phyloP scores from a whole-genome alignment of 129 eudicot genomes.

The Lactuca saligna region DNA sequence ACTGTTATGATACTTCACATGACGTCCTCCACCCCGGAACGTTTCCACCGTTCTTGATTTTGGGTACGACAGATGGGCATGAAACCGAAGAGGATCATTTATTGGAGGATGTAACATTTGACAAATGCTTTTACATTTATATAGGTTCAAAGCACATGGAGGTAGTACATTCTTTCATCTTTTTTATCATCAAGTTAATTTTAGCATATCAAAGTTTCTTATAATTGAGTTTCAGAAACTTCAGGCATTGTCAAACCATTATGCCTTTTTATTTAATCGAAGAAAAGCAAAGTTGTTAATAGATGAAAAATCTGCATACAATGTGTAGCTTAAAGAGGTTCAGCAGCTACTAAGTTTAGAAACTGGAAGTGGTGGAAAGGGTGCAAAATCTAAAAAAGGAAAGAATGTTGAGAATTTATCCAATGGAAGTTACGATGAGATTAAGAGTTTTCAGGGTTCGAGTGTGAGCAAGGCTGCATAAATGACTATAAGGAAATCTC shows the following conservation, averaged over 20 bases:
- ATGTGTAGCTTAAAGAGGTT: conserved; percentile 85
- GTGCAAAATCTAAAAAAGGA: conserved; percentile 59
- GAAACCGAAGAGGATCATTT: conserved; percentile 60
- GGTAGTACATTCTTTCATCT: conserved; percentile 34
- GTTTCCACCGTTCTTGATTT: too few relatives aligned
- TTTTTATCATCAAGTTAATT: neutral
- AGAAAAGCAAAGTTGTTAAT: conserved; percentile 78
- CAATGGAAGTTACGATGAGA: conserved; percentile 52
- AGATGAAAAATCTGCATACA: conserved; percentile 70
- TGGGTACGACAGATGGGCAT: conserved; percentile 47
- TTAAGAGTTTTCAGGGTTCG: conserved; percentile 72
- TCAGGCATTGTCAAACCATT: conserved; percentile 91
- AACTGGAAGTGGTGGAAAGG: conserved; percentile 50
- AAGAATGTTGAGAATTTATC: conserved; percentile 63
- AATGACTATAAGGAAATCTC: conserved; percentile 85
- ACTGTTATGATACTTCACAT: too few relatives aligned
- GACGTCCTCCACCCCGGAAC: too few relatives aligned
- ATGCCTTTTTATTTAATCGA: conserved; percentile 79
- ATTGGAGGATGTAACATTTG: conserved; percentile 81
- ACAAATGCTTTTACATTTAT: conserved; percentile 88
- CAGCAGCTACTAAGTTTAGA: conserved; percentile 71
- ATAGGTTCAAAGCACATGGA: conserved; percentile 99
- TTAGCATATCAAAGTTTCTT: neutral
- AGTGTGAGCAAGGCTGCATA: conserved; percentile 93
- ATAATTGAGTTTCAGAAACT: conserved; percentile 55